Evolutionary conservation across 305 asterid species (phyloP), one percentile per base, ranked within the genome.

Genomic region (Lippia alba): DNA sequence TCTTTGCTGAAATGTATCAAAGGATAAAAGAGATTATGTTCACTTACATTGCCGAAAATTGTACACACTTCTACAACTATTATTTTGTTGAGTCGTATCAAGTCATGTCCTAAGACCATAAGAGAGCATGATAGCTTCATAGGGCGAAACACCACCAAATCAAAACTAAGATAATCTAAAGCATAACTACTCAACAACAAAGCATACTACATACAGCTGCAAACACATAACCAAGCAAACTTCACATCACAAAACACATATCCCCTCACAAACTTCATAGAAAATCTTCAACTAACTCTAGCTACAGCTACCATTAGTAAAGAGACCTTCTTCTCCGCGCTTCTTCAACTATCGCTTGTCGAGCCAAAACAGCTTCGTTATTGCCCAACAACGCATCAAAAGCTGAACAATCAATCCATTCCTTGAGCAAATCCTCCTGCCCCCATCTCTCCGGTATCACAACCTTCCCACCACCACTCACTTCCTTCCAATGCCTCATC

Each of bases 371-470:
- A 44, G 65, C 65, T 65, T 74, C 86, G 34, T 76, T 66, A 3
- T 85, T 84, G 69, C 81, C 86, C 48, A 85, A 17, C 61, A 65
- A 19, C 11, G 72, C 70, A 73, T 86, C 91, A 71, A 86, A 85
- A 10, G 81, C 56, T 9, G 86, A 70, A 68, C 9, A 75, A 70
- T 84, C 86, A 39, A 72, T 74, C 91, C 89, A 86, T 36, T 78
- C 84, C 69, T 62, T 74, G 5, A 86, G 79, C 55, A 67, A 73
- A 50, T 7, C 79, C 73, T 83, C 91, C 18, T 83, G 77, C 7
- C 71, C 83, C 91, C 91, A 86, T 55, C 15, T 78, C 17, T 86
- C 91, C 1, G 87, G 91, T 19, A 83, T 69, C 24, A 61, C 14
- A 46, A 61, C 12, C 73, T 76, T 15, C 58, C 74, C 53, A 24